Base-by-base conservation (phyloP, 306 rosid genomes). In the Datisca glomerata region DNA sequence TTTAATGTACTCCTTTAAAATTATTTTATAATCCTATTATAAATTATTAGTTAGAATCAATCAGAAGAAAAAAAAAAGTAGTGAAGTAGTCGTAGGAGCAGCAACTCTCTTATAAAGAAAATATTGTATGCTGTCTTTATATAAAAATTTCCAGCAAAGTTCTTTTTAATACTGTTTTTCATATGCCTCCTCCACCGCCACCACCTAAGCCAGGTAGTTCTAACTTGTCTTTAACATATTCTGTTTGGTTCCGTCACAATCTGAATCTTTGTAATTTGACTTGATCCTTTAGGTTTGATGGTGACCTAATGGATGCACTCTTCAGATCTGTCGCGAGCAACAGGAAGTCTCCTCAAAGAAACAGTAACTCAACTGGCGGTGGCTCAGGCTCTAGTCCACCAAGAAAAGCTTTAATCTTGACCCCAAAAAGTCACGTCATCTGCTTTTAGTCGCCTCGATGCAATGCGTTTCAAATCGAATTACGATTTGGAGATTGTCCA, bases 361-460 rank as follows among this genome's bases (percentile, higher is more conserved):
- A 45, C 14, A 50, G 21, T 21, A 43, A 22, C 49, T 37, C 35
- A 35, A 10, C 25, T 20, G 35, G 29, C 36, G 58, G 25, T 61
- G 21, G 56, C 44, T 12, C 63, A 39, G 63, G 51, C 50, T 45
- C 72, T 22, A 50, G 29, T 34, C 39, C 63, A 51, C 69, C 74
- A 53, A n/a, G 77, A 80, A 66, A 57, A 33, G 75, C 45, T 77
- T 79, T 68, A 59, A 84, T 39, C 51, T 89, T 5, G 93, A 89
- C 24, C 76, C 79, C 14, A 43, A 83, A 49, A 84, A 72, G 53
- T 74, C 98, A 14, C 89, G 69, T 94, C 97, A 38, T 65, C 86
- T 0, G 85, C 94, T 21, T 87, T 74, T 49, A 48, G 46, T 36
- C 67, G 77, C 18, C 56, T 79, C 49, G 67, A 74, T 39, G 80